Evolutionary conservation across 1,139 yeast genomes (phyloP).

Genomic region (Arxiozyma telluris): DNA sequence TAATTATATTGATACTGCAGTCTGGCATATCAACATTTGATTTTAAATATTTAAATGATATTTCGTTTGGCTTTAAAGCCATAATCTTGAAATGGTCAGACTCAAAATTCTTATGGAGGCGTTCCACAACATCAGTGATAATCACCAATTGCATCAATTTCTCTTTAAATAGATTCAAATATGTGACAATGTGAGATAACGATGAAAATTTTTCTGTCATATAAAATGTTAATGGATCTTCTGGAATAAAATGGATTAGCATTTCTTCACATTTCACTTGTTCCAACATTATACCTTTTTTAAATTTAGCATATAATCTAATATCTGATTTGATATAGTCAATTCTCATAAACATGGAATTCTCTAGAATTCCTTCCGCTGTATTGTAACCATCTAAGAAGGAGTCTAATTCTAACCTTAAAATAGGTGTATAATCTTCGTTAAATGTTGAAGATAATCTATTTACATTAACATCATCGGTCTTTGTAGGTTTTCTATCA

Average conservation of each 20-base stretch:
- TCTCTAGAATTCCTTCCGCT: slow-evolving; percentile 22
- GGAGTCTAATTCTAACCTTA: slow-evolving; percentile 26
- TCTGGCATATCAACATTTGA: slow-evolving; percentile 22
- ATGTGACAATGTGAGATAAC: slow-evolving; percentile 24
- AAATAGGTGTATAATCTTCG: slow-evolving; percentile 14
- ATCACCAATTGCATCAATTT: slow-evolving; percentile 29
- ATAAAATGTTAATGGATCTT: slow-evolving; percentile 24
- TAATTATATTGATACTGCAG: slow-evolving; percentile 27
- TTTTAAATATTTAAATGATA: slow-evolving; percentile 29
- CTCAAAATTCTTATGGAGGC: slow-evolving; percentile 27
- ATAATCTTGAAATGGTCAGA: slow-evolving; percentile 27
- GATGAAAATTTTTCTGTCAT: slow-evolving; percentile 23
- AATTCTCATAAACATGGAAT: slow-evolving; percentile 27
- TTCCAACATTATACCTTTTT: slow-evolving; percentile 25
- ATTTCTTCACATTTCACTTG: slow-evolving; percentile 28
- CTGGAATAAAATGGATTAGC: slow-evolving; percentile 22
- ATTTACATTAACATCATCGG: not conserved
- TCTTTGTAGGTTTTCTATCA: not conserved
- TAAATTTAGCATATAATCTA: slow-evolving; percentile 26
- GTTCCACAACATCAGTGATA: slow-evolving; percentile 29
- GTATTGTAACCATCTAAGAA: slow-evolving; percentile 27
- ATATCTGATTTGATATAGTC: slow-evolving; percentile 27
- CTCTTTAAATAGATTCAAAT: slow-evolving; percentile 26
- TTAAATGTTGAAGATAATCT: not conserved
- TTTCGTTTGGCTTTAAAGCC: slow-evolving; percentile 28